Evolutionary conservation across 2,329 filamentous ascomycete species (phyloP), one percentile per base, ranked within the genome.

Genomic region (Exophiala mesophila): DNA sequence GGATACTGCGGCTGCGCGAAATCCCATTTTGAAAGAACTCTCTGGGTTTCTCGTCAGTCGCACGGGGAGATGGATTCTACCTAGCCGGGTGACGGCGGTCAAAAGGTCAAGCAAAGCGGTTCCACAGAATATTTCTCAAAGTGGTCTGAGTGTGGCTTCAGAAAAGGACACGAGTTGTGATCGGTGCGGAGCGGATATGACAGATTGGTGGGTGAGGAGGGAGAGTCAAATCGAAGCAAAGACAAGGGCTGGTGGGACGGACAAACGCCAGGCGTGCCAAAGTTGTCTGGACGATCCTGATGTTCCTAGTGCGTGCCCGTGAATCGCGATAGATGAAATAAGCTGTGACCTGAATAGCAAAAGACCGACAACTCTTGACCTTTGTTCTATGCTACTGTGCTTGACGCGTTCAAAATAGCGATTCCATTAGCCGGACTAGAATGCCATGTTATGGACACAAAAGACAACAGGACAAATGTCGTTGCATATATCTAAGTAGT

Each of bases 1-100:
- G 17, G 44, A 42, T 16, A 42, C 37, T 10, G 19, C 20, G 9
- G 35, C 44, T 13, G 36, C 36, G 12, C 41, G 21, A 26, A 20
- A 42, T 7, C 38, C 41, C 9, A 41, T 51, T 31, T 21, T 48
- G 16, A 49, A 45, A 36, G 50, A 55, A 18, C 41, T 55, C 8
- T 49, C 51, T 7, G 23, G 30, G 13, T 54, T 55, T 46, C 50
- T 55, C 36, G 24, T 36, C 15, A 30, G 32, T 4, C 34, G 50
- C n/a, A 38, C 39, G 10, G 41, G 34, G 13, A 54, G 45, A 26
- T 35, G 5, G 19, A 30, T 47, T n/a, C 36, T 49, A 3, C 44
- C 43, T 18, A 40, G 43, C 24, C 44, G 45, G 4, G 35, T 44
- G 3, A 26, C 19, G 16, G 15, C 7, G 16, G n/a, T 15, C 12